Evolutionary conservation across 371 early-diverging fungal species (phyloP), one percentile per base, ranked within the genome.

Genomic region (Thermomucor indicae-seudaticae): DNA sequence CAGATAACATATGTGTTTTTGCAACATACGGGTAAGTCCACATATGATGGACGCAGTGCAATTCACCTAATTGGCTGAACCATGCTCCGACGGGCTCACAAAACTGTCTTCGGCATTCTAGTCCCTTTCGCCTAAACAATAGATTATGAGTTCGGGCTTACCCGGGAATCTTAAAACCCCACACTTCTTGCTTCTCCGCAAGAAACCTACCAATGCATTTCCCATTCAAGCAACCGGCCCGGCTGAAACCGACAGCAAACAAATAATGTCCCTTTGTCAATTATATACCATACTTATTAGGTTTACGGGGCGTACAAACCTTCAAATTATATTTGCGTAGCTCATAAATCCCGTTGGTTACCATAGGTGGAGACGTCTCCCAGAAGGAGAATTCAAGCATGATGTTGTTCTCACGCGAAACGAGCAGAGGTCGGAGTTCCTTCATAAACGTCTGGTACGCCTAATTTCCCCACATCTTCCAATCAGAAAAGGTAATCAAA

Each of bases 311-410:
- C n/a, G 8, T 2, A 5, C 7, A 39, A 70, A 80, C 85, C 77
- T 81, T 88, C 40, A 96, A 70, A 20, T 70, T 75, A 69, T 96
- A 96, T 48, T 91, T 82, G 51, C 96, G 77, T 57, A 96, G 70
- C 65, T 96, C 96, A 58, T 93, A 96, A 43, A 96, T 86, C 29
- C 92, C 92, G 58, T 85, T 79, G 31, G 82, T 79, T 29, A 79
- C 72, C 30, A 75, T 78, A 17, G 89, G 89, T 16, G 90, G 84
- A 23, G 84, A 74, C 2, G 89, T 90, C 39, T 85, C 71, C 93
- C 95, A 96, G 58, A 95, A 95, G 28, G 88, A 86, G 70, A 96
- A 96, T 64, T 93, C 95, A 8, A 93, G 84, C 75, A 89, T 86
- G 35, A 93, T 83, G 60, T 89, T 91, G 57, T 88, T 92, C 52